Conservation (phyloP, 257 asterid species). For the Gentiana dahurica region DNA sequence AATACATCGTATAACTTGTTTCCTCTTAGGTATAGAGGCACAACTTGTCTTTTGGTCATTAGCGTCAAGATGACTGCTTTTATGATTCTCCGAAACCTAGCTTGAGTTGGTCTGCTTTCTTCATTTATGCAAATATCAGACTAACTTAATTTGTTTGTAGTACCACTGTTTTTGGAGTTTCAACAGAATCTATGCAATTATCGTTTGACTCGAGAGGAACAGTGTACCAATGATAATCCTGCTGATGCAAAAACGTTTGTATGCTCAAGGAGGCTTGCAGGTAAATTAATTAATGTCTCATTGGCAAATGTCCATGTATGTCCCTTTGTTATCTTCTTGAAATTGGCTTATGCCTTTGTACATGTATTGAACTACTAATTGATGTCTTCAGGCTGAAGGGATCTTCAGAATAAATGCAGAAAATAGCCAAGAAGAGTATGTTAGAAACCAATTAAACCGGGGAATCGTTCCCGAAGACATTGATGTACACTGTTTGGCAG, state of each 20-base stretch:
- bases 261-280: constrained; percentile 86
- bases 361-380: constrained; percentile 8
- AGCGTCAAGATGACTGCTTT: not conserved
- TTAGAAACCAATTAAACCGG: constrained; percentile 81
- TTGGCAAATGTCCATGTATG: not conserved
- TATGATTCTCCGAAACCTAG: not conserved
- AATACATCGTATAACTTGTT: not conserved
- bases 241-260: constrained; percentile 76
- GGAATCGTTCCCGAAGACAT: constrained; percentile 83
- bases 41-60: not conserved
- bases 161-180: constrained; percentile 97
- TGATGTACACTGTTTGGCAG: constrained; percentile 95
- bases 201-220: constrained; percentile 77
- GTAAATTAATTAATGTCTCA: constrained; percentile 18
- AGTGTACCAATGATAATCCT: constrained; percentile 88
- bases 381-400: constrained; percentile 75
- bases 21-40: not conserved
- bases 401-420: constrained; percentile 94
- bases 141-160: constrained; percentile 34
- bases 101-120: not conserved
- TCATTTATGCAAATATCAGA: constrained; percentile 9
- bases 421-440: constrained; percentile 91
- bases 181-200: constrained; percentile 97
- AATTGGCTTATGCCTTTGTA: not conserved
- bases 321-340: not conserved